Evolutionary conservation across 306 rosid genomes (phyloP).

Genomic region (Trichosanthes cucumerina): DNA sequence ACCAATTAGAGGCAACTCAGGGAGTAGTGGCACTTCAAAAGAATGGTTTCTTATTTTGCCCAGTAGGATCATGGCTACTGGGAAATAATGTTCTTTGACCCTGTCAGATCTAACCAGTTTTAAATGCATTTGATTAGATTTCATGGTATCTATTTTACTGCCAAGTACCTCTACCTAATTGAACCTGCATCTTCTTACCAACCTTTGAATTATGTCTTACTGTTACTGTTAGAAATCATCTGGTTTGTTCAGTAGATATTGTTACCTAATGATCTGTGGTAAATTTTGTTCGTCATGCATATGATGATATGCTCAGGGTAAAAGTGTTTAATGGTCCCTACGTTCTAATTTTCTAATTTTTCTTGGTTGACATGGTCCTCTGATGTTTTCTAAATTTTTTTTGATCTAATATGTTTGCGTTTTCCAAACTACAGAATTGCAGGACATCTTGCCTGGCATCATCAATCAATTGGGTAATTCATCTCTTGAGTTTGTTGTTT

Average conservation of each 20-base stretch:
- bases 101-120: not conserved
- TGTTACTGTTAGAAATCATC: not conserved
- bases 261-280: not conserved
- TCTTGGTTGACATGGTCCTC: not conserved
- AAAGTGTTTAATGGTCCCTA: not conserved
- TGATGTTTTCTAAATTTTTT: too few species aligned
- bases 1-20: not conserved
- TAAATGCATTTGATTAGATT: not conserved
- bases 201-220: not conserved
- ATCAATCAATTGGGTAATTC: slow-evolving; percentile 76
- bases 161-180: not conserved
- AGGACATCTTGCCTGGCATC: slow-evolving; percentile 87
- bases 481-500: not conserved
- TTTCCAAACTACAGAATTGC: slow-evolving; percentile 60
- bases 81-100: not conserved
- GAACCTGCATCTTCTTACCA: not conserved
- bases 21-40: not conserved
- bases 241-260: not conserved
- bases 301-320: not conserved
- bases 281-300: not conserved
- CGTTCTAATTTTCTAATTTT: not conserved
- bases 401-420: not conserved
- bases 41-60: not conserved
- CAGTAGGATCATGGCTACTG: not conserved
- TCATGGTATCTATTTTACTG: not conserved